Percentiles rank a stretch among this genome's conserved stretches.
Evolutionary conservation across 139 green algal genomes (phyloP).

Genomic region (Tetradesmus obliquus): DNA sequence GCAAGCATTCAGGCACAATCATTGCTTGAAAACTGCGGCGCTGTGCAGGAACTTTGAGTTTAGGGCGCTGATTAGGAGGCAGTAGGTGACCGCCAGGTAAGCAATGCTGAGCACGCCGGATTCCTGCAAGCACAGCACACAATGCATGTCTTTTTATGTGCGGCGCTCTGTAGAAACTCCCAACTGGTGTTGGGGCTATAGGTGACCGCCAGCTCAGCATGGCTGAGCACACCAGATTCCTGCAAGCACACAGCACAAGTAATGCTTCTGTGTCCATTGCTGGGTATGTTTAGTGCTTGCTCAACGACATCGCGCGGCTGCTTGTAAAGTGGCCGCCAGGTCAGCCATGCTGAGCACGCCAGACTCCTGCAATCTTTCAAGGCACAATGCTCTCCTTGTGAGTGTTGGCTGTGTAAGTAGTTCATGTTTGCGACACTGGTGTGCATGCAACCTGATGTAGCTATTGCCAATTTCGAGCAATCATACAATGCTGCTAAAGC

Average conservation of each 20-base stretch:
- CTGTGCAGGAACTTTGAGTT: constrained; percentile 79
- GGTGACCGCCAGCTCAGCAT: constrained; percentile 86
- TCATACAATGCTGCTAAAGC: no score
- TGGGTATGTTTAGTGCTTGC: no score
- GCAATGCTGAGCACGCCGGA: constrained; percentile 70
- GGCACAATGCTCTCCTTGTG: no score
- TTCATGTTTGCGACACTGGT: no score
- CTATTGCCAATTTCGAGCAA: no score
- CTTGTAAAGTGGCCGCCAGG: constrained; percentile 86
- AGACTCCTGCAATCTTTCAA: constrained; percentile 59
- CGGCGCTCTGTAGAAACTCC: no score
- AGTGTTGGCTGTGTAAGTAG: no score
- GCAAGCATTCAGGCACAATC: constrained; percentile 26
- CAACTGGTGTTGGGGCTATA: constrained; percentile 70
- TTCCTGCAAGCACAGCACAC: constrained; percentile 58
- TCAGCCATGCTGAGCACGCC: constrained; percentile 79
- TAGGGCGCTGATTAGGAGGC: constrained; percentile 51
- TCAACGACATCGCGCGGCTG: constrained; percentile 60
- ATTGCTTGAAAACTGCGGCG: not conserved
- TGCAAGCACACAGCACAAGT: constrained; percentile 44
- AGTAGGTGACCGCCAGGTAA: constrained; percentile 87
- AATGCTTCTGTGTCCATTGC: not conserved
- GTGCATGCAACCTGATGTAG: no score
- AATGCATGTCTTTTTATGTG: no score
- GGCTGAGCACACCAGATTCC: constrained; percentile 70